These are phyloP conservation scores for Phytophthora pinifolia DNA, from an alignment of 352 stramenopile genomes.

Conservation along the genomic window DNA sequence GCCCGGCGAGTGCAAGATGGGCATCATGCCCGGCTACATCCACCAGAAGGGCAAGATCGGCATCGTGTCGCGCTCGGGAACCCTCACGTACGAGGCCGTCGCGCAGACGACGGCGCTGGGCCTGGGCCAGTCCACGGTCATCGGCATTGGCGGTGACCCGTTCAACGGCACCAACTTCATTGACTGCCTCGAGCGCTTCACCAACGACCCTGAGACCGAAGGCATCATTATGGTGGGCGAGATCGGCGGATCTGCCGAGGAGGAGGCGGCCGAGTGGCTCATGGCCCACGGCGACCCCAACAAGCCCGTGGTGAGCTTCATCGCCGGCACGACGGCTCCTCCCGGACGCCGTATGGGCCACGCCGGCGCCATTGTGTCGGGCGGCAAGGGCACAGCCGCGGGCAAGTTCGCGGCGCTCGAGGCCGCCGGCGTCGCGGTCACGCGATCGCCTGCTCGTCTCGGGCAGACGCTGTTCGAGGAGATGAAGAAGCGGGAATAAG, in stretches of 20 bases:
- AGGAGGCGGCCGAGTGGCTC: conserved; percentile 98
- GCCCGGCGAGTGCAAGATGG: conserved; percentile 99
- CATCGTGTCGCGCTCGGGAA: conserved; percentile 98
- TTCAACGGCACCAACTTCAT: conserved; percentile 99
- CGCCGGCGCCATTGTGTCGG: conserved; percentile 98
- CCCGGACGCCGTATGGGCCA: conserved; percentile 99
- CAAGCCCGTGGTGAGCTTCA: conserved; percentile 99
- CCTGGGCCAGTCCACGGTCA: conserved; percentile 98
- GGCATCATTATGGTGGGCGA: conserved; percentile 99
- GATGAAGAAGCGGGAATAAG: conserved; percentile 85
- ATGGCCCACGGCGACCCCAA: conserved; percentile 96
- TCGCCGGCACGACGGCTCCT: conserved; percentile 98
- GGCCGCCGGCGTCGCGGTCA: conserved; percentile 95
- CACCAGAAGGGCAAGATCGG: conserved; percentile 98
- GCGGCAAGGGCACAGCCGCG: conserved; percentile 97
- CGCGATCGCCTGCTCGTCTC: conserved; percentile 95
- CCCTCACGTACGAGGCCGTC: conserved; percentile 99
- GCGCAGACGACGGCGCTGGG: conserved; percentile 96
- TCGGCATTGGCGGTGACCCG: conserved; percentile 99
- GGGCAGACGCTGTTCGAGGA: conserved; percentile 96
- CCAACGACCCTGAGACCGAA: conserved; percentile 98
- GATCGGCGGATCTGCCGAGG: conserved; percentile 98
- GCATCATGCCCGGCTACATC: conserved; percentile 99
- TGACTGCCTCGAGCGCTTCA: conserved; percentile 99
- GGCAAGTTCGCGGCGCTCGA: conserved; percentile 98